Conservation (phyloP, 352 stramenopile species). For the Aphanomyces euteiches region DNA sequence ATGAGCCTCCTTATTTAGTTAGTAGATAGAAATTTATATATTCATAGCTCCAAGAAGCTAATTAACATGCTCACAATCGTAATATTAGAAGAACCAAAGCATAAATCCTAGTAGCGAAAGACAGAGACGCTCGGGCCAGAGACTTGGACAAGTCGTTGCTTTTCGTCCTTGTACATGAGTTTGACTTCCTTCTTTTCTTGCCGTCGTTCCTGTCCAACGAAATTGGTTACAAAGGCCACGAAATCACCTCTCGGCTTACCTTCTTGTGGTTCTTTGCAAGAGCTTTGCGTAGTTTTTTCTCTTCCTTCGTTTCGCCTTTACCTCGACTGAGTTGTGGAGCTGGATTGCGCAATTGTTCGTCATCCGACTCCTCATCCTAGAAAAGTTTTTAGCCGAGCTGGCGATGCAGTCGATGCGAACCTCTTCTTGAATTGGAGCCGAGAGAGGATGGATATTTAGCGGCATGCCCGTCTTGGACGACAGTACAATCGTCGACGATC, state of each 20-base stretch:
- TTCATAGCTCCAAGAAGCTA: no score
- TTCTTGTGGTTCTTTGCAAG: slow-evolving; percentile 90
- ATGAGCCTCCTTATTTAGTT: no score
- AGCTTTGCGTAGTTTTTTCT: slow-evolving; percentile 91
- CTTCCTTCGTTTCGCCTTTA: slow-evolving; percentile 84
- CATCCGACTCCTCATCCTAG: slow-evolving; percentile 26
- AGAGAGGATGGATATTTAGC: slow-evolving; percentile 83
- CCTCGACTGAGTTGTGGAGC: slow-evolving; percentile 42
- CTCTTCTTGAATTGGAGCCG: slow-evolving; percentile 14
- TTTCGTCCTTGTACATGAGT: slow-evolving; percentile 26
- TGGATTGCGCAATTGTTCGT: slow-evolving; percentile 9
- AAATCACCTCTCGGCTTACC: slow-evolving; percentile 3
- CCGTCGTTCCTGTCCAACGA: slow-evolving; percentile 22
- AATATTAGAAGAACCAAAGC: neutral
- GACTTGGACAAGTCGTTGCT: slow-evolving; percentile 6
- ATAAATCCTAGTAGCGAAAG: slow-evolving; percentile 14
- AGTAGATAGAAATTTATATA: no score
- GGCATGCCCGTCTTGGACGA: slow-evolving; percentile 95
- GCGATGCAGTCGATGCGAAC: neutral
- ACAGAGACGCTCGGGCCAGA: slow-evolving; percentile 2
- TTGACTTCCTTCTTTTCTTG: slow-evolving; percentile 28
- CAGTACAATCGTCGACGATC: slow-evolving; percentile 75
- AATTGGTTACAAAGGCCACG: neutral
- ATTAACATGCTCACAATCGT: neutral
- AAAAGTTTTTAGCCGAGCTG: neutral